phyloP scores from a whole-genome alignment of 345 rosid genomes.

The Toxicodendron radicans region DNA sequence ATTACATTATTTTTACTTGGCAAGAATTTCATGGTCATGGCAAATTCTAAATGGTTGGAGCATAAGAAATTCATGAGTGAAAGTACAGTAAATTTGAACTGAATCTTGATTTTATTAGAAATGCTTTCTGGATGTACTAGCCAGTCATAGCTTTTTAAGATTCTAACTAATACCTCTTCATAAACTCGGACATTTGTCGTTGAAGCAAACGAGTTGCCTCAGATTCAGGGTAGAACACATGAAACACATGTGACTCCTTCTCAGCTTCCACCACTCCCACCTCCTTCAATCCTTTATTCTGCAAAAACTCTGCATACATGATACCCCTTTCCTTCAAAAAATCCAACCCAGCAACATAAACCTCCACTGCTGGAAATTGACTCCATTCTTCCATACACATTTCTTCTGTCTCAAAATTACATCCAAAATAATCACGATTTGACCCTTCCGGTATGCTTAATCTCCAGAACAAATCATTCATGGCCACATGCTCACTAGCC shows the following conservation, averaged over 20 bases:
- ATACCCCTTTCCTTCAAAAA: conserved; percentile 66
- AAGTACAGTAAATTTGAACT: too few relatives aligned
- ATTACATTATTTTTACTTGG: too few relatives aligned
- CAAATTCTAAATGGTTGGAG: too few relatives aligned
- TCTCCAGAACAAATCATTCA: conserved; percentile 63
- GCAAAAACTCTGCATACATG: conserved; percentile 47
- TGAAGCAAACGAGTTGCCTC: conserved; percentile 54
- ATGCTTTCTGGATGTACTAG: neutral
- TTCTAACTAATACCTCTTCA: conserved; percentile 26
- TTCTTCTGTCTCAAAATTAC: conserved; percentile 45
- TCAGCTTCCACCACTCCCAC: conserved; percentile 43
- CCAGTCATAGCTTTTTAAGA: neutral
- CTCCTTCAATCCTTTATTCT: conserved; percentile 39
- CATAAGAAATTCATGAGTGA: too few relatives aligned
- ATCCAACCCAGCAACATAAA: conserved; percentile 57
- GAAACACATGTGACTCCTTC: conserved; percentile 48
- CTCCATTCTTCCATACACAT: conserved; percentile 41
- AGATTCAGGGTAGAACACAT: conserved; percentile 47
- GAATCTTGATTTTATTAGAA: too few relatives aligned
- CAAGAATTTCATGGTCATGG: too few relatives aligned
- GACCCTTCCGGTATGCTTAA: conserved; percentile 52
- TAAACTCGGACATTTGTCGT: conserved; percentile 47
- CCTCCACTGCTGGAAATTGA: conserved; percentile 42
- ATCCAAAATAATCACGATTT: conserved; percentile 47
- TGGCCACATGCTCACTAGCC: conserved; percentile 26